Evolutionary conservation across 2,329 filamentous ascomycete species (phyloP), one percentile per base, ranked within the genome.

Genomic region (Neurospora crassa): DNA sequence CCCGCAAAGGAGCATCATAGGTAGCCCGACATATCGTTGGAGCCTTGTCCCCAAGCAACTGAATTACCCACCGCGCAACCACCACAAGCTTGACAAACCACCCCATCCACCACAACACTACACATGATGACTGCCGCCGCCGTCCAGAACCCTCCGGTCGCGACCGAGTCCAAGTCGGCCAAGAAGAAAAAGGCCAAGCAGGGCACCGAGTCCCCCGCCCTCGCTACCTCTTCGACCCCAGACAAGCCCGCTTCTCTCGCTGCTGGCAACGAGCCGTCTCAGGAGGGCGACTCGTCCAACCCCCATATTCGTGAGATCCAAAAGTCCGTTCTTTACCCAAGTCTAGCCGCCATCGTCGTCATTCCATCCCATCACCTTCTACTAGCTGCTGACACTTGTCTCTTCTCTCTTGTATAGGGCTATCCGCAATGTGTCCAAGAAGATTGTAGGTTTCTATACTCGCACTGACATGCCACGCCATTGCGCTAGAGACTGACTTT

Each of bases 391-490:
- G 0, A 14, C 24, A 68, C n/a, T 34, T 69, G 29, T 74, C 78
- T 74, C 68, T 71, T 74, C 70, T 67, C 59, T 70, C 18, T 34
- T 68, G 11, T 14, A 34, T 76, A 97, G 94, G 86, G 93, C 89
- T 81, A 92, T 97, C 77, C 94, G 95, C 79, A 97, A 96, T 81
- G 84, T 96, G 78, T 92, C 90, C 85, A 98, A 97, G 88, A 97
- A 97, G 84, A 90, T 98, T 78, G 93, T 97, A 83, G 84, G 92
- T 84, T 42, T 59, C 40, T 18, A 37, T 16, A 37, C 12, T 18
- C 20, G n/a, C 20, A 16, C 45, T 16, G 47, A 45, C 29, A 29
- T 40, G 16, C 40, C 8, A 70, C 69, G 68, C 41, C 24, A 16
- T 37, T 47, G 16, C 53, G 68, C 73, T 71, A 69, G 74, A 68